Evolutionary conservation across 179 eudicot species (phyloP).

Genomic region (Vitellaria paradoxa): DNA sequence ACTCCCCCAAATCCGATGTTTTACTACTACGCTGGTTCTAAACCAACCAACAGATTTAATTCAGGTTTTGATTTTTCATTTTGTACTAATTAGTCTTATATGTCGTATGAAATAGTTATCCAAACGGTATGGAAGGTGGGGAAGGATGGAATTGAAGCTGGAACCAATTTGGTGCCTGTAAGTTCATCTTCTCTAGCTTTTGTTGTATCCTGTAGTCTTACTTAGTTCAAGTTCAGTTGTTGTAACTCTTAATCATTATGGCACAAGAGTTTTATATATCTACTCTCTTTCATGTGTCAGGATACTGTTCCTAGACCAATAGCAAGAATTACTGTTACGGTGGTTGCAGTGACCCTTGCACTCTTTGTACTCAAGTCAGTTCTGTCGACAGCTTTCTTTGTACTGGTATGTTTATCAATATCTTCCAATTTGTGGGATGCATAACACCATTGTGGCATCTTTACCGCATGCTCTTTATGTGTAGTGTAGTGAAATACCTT

Average conservation of each 20-base stretch:
- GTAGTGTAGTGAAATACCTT: not conserved
- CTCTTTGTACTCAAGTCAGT: constrained; percentile 79
- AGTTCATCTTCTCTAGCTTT: constrained; percentile 24
- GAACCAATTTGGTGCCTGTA: constrained; percentile 88
- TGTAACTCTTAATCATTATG: not conserved
- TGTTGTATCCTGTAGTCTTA: not conserved
- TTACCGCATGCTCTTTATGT: not conserved
- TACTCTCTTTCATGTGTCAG: constrained; percentile 27
- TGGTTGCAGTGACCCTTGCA: constrained; percentile 44
- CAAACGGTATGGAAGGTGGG: constrained; percentile 73
- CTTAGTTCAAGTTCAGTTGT: not conserved
- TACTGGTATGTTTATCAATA: constrained; percentile 50
- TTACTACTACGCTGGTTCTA: not conserved
- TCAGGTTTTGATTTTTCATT: not conserved
- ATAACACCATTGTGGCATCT: not conserved
- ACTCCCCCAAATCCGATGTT: too few relatives aligned
- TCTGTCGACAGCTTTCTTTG: constrained; percentile 74
- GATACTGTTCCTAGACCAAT: constrained; percentile 79
- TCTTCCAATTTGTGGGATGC: not conserved
- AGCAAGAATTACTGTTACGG: constrained; percentile 63
- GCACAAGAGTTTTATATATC: not conserved
- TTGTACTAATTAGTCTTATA: not conserved
- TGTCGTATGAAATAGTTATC: constrained; percentile 35
- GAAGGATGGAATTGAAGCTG: constrained; percentile 91
- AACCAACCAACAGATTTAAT: not conserved